Conservation (phyloP, 2,329 filamentous ascomycete genomes). For the Cordyceps militaris region DNA sequence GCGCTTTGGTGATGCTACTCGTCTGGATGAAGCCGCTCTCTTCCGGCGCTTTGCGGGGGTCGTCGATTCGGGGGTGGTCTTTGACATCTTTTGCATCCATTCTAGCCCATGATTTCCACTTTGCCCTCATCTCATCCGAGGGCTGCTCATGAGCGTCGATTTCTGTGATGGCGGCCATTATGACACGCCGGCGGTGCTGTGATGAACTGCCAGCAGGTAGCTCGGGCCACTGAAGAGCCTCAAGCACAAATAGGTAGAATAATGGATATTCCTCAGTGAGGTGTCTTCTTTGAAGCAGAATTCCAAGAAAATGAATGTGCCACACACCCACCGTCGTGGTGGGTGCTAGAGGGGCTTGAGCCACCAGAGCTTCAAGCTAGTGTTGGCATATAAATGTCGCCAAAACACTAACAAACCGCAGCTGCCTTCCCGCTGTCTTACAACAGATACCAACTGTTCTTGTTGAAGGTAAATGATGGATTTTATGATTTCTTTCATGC, state of each 20-base stretch:
- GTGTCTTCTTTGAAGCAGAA: neutral
- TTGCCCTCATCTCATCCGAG: conserved; percentile 58
- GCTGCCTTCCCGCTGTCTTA: no score
- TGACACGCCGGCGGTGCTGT: neutral
- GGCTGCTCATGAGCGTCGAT: conserved; percentile 75
- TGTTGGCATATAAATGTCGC: neutral
- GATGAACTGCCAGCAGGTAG: neutral
- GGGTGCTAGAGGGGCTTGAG: neutral
- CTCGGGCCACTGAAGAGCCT: neutral
- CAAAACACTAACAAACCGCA: neutral
- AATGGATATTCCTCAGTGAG: neutral
- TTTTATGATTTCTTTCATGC: no score
- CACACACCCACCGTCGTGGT: neutral
- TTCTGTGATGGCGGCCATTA: conserved; percentile 26
- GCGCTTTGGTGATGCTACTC: conserved; percentile 35
- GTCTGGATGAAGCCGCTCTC: conserved; percentile 40
- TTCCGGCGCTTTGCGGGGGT: conserved; percentile 34
- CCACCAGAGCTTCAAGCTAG: neutral
- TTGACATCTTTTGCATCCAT: conserved; percentile 46
- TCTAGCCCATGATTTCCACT: conserved; percentile 70
- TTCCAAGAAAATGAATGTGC: neutral
- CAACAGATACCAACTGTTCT: no score
- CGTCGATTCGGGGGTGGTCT: conserved; percentile 49
- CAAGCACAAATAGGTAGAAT: neutral
- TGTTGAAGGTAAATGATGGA: no score